These are phyloP conservation scores for Aureobasidium leucospermi DNA, from an alignment of 2,329 filamentous ascomycete genomes.

Conservation along the genomic window DNA sequence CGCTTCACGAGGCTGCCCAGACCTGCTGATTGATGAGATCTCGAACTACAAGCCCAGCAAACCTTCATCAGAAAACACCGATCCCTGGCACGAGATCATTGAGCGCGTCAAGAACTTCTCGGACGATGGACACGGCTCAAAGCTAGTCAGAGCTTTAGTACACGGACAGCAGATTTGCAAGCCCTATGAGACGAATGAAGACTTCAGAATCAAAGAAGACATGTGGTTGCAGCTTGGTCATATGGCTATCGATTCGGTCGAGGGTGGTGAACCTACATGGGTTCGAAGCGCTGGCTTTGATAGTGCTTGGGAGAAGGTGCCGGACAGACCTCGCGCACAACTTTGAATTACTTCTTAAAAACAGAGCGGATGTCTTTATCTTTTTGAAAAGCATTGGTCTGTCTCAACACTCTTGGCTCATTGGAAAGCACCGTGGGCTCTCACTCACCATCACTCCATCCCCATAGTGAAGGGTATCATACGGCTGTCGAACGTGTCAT, in stretches of 20 bases:
- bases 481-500: too few species aligned
- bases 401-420: too few species aligned
- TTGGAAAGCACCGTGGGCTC: too few species aligned
- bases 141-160: slow-evolving; percentile 63
- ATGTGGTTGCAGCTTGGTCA: slow-evolving; percentile 56
- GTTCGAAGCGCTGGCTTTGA: slow-evolving; percentile 56
- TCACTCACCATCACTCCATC: too few species aligned
- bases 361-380: neutral
- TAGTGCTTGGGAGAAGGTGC: slow-evolving; percentile 53
- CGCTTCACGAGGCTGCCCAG: slow-evolving; percentile 57
- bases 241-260: slow-evolving; percentile 56
- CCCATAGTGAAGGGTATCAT: too few species aligned
- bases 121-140: slow-evolving; percentile 78
- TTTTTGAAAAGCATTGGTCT: too few species aligned
- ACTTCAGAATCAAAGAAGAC: slow-evolving; percentile 46
- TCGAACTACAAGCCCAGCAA: slow-evolving; percentile 50
- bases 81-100: slow-evolving; percentile 39
- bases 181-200: slow-evolving; percentile 39
- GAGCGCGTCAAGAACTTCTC: slow-evolving; percentile 38
- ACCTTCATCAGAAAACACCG: slow-evolving; percentile 20
- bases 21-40: slow-evolving; percentile 54
- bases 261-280: slow-evolving; percentile 49
- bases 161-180: slow-evolving; percentile 51
- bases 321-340: slow-evolving; percentile 5
- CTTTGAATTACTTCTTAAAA: neutral